Evolutionary conservation across 257 asterid genomes (phyloP), one percentile per base, ranked within the genome.

Genomic region (Anisodus tanguticus): DNA sequence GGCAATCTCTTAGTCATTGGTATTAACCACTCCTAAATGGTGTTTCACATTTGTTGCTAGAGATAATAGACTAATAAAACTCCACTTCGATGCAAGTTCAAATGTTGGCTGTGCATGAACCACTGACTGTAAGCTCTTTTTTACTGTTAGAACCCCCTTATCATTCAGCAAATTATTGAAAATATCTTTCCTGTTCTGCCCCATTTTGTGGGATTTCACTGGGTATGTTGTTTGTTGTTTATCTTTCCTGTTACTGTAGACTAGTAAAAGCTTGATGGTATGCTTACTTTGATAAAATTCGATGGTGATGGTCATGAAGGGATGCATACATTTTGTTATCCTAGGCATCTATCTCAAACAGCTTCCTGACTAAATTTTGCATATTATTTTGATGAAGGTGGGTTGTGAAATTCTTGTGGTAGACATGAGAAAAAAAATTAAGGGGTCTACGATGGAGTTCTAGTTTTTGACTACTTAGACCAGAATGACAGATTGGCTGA

Each of bases 401-500:
- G 15, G 41, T 71, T 77, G 13, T 53, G 26, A 26, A 77, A 53
- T 15, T 77, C 49, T 77, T 77, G 63, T 77, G 45, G 26, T 63
- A 77, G 64, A 77, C 81, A 8, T 77, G 64, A 71, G 79, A 77
- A 12, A 53, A 53, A 57, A 6, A 76, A 6, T 26, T 77, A 77
- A 31, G 81, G 81, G 64, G 60, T 62, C 81, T 76, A 76, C 17
- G 81, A 7, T 77, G 64, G 49, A 77, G 45, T 22, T 15, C 47
- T 77, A 26, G 49, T 15, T 53, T 77, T 53, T 77, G 62, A 53
- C 47, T 77, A 77, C 81, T 26, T 53, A 77, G 47, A 51, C 47
- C 81, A 77, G 63, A 51, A 76, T 12, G 80, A 26, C 8, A 22
- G 81, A 53, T 74, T 49, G 81, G 45, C 64, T 76, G 47, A 53